phyloP scores from a whole-genome alignment of 257 asterid genomes.

The Rehmannia glutinosa region DNA sequence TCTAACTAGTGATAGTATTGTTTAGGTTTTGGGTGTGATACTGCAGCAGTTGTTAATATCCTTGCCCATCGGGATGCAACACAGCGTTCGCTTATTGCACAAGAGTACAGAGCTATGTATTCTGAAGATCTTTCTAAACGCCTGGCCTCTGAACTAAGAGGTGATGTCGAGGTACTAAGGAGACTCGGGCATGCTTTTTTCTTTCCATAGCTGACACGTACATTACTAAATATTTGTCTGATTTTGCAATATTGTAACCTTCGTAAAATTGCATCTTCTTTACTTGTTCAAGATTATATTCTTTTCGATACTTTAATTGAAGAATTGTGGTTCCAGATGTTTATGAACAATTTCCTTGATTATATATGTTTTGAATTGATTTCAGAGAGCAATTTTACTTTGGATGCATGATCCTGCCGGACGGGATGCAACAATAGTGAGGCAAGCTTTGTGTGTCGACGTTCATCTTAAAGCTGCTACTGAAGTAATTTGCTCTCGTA shows the following conservation, averaged over 20 bases:
- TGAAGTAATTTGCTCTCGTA: slow-evolving; percentile 90
- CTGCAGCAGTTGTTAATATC: slow-evolving; percentile 62
- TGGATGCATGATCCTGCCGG: slow-evolving; percentile 93
- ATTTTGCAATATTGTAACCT: no score
- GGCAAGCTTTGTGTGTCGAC: slow-evolving; percentile 46
- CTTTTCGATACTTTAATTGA: neutral
- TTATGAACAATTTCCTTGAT: neutral
- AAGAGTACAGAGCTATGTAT: slow-evolving; percentile 68
- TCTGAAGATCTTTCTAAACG: slow-evolving; percentile 74
- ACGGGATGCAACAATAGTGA: slow-evolving; percentile 71
- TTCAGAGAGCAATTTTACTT: slow-evolving; percentile 69
- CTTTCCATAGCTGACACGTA: no score
- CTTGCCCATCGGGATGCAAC: slow-evolving; percentile 86
- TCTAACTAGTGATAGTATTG: neutral
- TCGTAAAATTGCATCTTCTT: no score
- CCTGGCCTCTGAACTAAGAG: slow-evolving; percentile 72
- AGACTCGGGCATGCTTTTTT: no score
- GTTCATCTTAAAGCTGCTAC: slow-evolving; percentile 68
- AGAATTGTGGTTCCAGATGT: neutral
- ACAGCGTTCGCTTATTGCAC: slow-evolving; percentile 79
- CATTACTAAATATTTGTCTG: no score
- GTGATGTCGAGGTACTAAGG: slow-evolving; percentile 60
- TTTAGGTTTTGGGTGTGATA: slow-evolving; percentile 93
- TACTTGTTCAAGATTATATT: neutral
- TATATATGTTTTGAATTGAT: neutral